phyloP scores from a whole-genome alignment of 306 rosid species.

The Casuarina cunninghamiana region DNA sequence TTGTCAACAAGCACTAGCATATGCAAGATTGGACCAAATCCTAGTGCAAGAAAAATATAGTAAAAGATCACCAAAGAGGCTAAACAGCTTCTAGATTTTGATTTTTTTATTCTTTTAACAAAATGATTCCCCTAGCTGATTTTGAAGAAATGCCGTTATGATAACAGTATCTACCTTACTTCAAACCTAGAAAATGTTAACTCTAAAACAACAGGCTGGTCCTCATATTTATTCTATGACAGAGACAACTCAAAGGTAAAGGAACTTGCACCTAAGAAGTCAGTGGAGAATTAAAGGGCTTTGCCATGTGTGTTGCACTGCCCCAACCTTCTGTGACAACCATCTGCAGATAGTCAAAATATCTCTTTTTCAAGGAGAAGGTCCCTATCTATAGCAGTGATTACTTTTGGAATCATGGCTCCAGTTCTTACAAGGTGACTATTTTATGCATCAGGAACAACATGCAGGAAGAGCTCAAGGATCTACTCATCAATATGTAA shows the following conservation, averaged over 20 bases:
- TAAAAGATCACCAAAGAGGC: not conserved
- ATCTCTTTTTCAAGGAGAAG: not conserved
- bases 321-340: not conserved
- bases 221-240: too few species aligned
- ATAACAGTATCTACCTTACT: not conserved
- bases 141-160: not conserved
- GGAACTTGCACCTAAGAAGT: not conserved
- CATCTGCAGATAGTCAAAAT: not conserved
- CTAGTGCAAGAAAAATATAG: not conserved
- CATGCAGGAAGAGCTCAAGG: not conserved
- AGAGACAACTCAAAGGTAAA: not conserved
- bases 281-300: not conserved
- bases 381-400: not conserved
- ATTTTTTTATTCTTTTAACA: not conserved
- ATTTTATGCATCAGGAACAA: not conserved
- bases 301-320: not conserved
- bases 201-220: too few species aligned
- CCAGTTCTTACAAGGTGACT: not conserved
- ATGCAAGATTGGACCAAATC: not conserved
- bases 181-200: not conserved
- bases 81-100: not conserved
- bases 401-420: not conserved
- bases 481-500: not conserved
- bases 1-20: not conserved
- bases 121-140: not conserved